Evolutionary conservation across 257 asterid species (phyloP), one percentile per base, ranked within the genome.

Genomic region (Euphrasia confusa): DNA sequence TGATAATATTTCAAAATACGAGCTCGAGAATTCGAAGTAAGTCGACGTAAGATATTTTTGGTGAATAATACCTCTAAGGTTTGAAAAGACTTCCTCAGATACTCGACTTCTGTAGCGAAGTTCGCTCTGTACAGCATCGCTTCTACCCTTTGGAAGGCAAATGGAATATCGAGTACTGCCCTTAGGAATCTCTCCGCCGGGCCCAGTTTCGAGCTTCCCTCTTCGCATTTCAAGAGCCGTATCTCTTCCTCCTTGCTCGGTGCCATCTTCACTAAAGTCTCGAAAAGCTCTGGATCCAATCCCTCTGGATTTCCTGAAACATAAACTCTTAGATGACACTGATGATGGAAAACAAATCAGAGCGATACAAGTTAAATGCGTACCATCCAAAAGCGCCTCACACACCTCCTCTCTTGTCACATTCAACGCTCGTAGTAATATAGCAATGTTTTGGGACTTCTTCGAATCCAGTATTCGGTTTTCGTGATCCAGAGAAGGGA

Each of bases 241-340:
- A 80, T 85, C 67, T 90, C 97, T 79, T 90, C 97, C 76, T 90
- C 96, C 75, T 79, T 87, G 61, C 93, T 90, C 44, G 97, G 97
- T 77, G 97, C 93, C 97, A 90, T 87, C 83, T 87, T 90, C 73
- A 81, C 93, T 79, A 90, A 71, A 28, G 97, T 90, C 80, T 87
- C 97, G 74, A 90, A 78, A 69, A 90, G 90, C 76, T 90, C 96
- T 35, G 88, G 74, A 63, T 88, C 97, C 42, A 84, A 71, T 54
- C 97, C 93, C 68, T 85, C 96, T 21, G 83, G 89, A 74, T 85
- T 85, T 73, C 97, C 97, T 90, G 84, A 60, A 35, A 50, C n/a
- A n/a, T 42, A 74, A 57, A 6, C 40, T 35, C 40, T 35, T 32
- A 32, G 40, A 35, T 35, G 40, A 35, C 10, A 35, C 10, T 7